Conservation (phyloP, 2,329 filamentous ascomycete species). For the Chaetomiaceae sp. region DNA sequence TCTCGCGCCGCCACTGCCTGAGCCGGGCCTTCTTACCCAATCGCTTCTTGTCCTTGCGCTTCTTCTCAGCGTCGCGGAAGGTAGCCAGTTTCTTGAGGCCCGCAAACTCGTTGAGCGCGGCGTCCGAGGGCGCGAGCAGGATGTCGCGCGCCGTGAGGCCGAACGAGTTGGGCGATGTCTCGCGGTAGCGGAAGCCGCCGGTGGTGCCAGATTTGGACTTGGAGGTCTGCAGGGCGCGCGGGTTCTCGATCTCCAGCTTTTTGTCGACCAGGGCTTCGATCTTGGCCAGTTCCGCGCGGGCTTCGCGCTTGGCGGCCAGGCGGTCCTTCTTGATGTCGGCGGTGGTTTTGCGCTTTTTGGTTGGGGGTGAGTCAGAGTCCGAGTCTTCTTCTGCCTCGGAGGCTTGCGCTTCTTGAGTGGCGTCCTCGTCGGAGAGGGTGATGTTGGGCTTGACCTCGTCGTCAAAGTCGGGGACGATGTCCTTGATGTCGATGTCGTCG, state of each 20-base stretch:
- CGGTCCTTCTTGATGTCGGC: conserved; percentile 58
- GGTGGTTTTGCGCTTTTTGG: conserved; percentile 57
- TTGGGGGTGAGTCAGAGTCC: conserved; percentile 34
- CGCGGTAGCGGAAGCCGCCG: conserved; percentile 80
- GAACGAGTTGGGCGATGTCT: conserved; percentile 85
- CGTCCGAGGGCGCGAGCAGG: conserved; percentile 78
- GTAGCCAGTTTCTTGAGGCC: conserved; percentile 92
- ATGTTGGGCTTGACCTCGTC: conserved; percentile 55
- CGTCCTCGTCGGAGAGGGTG: conserved; percentile 52
- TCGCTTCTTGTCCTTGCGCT: conserved; percentile 79
- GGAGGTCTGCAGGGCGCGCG: conserved; percentile 48
- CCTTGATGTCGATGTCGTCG: conserved; percentile 95
- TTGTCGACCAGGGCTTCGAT: conserved; percentile 84
- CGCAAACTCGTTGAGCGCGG: conserved; percentile 81
- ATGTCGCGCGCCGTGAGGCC: conserved; percentile 89
- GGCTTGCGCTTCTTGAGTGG: conserved; percentile 36
- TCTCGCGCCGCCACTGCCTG: conserved; percentile 73
- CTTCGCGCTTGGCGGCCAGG: conserved; percentile 59
- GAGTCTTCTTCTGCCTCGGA: conserved; percentile 25
- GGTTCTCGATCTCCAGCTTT: conserved; percentile 69
- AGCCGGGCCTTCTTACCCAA: conserved; percentile 90
- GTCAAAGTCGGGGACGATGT: conserved; percentile 81
- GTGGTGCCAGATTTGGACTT: conserved; percentile 10
- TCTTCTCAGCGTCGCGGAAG: conserved; percentile 85
- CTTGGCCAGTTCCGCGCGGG: conserved; percentile 75